Conservation (phyloP, 805 yeast species). For the Naumovozyma dairenensis region DNA sequence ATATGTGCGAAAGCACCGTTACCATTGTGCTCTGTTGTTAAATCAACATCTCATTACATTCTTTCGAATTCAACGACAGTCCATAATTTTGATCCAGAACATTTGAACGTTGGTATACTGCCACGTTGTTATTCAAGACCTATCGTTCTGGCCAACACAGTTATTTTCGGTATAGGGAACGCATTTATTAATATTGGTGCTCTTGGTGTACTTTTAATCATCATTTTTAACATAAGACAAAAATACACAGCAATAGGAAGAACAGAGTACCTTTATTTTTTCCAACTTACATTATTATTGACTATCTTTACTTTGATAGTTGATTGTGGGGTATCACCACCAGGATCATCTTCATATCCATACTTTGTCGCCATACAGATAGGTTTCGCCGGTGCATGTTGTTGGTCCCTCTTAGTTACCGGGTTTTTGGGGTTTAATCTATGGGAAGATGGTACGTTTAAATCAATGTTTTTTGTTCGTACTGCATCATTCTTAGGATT, state of each 20-base stretch:
- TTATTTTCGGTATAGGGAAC: conserved; percentile 81
- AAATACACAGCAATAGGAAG: conserved; percentile 95
- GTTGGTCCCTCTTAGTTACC: conserved; percentile 57
- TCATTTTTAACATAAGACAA: conserved; percentile 65
- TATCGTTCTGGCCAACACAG: conserved; percentile 80
- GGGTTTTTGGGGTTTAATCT: conserved; percentile 80
- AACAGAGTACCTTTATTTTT: conserved; percentile 69
- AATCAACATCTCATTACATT: conserved; percentile 34
- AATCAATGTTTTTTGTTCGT: conserved; percentile 50
- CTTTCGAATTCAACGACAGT: conserved; percentile 17
- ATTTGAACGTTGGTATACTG: conserved; percentile 49
- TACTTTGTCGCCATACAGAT: conserved; percentile 78
- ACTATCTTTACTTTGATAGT: conserved; percentile 63
- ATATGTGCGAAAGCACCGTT: conserved; percentile 62
- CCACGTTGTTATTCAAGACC: conserved; percentile 79
- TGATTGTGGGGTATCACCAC: conserved; percentile 89
- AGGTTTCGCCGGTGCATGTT: conserved; percentile 62
- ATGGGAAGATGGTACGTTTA: conserved; percentile 87
- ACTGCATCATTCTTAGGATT: conserved; percentile 48
- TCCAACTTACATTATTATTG: conserved; percentile 48
- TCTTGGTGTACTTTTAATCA: conserved; percentile 51
- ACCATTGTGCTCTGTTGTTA: conserved; percentile 72
- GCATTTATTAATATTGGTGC: conserved; percentile 79
- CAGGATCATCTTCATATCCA: conserved; percentile 63
- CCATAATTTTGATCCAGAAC: conserved; percentile 14